These are phyloP conservation scores for Flaveria brownii DNA, from an alignment of 129 eudicot species.

Conservation along the genomic window DNA sequence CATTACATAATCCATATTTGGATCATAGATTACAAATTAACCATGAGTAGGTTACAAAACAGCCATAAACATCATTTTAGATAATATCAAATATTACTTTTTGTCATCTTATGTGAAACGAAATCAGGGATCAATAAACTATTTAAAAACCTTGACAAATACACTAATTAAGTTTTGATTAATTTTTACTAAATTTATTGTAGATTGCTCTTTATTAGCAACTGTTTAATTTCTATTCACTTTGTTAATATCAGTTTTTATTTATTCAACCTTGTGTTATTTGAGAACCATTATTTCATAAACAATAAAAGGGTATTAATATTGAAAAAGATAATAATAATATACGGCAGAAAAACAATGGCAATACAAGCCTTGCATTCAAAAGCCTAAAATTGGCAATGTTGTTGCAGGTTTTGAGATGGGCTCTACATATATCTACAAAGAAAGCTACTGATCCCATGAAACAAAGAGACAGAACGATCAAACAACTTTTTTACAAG, in stretches of 20 bases:
- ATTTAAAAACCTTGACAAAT: no score
- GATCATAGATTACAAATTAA: no score
- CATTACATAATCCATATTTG: no score
- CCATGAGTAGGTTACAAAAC: neutral
- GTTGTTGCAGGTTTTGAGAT: slow-evolving; percentile 24
- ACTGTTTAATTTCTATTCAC: no score
- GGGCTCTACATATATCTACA: slow-evolving; percentile 33
- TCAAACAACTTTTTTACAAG: slow-evolving; percentile 27
- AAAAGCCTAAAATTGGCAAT: slow-evolving; percentile 31
- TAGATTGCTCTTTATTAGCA: no score
- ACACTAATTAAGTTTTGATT: no score
- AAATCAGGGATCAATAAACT: no score
- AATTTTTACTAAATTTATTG: no score
- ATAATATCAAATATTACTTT: no score
- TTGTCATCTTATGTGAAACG: no score
- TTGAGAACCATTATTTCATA: neutral
- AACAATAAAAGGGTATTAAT: neutral
- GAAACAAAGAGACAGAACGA: slow-evolving; percentile 18
- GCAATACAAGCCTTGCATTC: slow-evolving; percentile 25
- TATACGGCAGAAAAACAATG: slow-evolving; percentile 16
- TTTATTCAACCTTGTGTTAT: no score
- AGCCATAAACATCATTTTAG: neutral
- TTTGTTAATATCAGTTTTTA: no score
- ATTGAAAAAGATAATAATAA: neutral
- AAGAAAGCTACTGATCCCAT: slow-evolving; percentile 25